A percentile compares a stretch with the other conserved stretches of the same genome.
phyloP scores from a whole-genome alignment of 345 rosid genomes.

The Eucalyptus shirleyi region DNA sequence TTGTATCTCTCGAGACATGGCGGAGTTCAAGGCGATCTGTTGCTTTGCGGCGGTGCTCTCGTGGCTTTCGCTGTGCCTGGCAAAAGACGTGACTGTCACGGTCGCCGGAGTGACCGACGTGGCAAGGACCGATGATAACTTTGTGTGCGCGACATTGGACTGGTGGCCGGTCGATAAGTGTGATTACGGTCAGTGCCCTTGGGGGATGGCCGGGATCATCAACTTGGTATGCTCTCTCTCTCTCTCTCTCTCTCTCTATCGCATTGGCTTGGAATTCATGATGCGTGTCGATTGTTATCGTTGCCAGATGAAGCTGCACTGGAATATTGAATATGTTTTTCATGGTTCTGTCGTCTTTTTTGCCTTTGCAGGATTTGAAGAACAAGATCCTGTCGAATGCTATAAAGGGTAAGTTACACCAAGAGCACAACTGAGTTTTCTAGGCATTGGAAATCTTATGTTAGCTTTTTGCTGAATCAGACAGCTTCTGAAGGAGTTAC shows the following conservation, averaged over 20 bases:
- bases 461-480: background rate
- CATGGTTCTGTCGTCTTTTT: background rate
- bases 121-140: conserved; percentile 32
- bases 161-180: conserved; percentile 59
- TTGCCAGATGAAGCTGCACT: background rate
- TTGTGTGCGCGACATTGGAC: conserved; percentile 50
- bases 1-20: background rate
- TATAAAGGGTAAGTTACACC: conserved; percentile 22
- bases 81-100: conserved; percentile 11
- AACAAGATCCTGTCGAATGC: conserved; percentile 38
- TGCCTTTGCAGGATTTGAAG: conserved; percentile 19
- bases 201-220: conserved; percentile 42
- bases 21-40: background rate
- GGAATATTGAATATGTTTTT: background rate
- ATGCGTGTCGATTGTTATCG: background rate
- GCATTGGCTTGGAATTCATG: background rate
- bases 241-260: background rate
- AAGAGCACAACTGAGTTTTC: background rate
- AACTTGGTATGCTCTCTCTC: conserved; percentile 15
- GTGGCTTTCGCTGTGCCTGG: background rate
- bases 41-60: background rate
- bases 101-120: conserved; percentile 20
- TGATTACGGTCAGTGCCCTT: conserved; percentile 45
- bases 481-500: background rate
- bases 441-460: background rate